Conservation (phyloP, 2,329 filamentous ascomycete genomes). For the Trichophyton mentagrophytes region DNA sequence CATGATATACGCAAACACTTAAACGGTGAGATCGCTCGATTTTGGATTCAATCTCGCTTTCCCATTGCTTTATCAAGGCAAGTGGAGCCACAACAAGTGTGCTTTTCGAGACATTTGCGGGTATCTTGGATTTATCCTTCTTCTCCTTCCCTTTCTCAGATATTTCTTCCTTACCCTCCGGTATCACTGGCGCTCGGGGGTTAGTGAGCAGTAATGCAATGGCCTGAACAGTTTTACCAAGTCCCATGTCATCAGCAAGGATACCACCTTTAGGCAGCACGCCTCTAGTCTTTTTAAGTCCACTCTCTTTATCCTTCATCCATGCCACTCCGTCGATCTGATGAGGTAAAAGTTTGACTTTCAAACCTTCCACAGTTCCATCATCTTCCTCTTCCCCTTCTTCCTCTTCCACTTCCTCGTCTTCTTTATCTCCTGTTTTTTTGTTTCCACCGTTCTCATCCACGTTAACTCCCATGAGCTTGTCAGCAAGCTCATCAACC, state of each 20-base stretch:
- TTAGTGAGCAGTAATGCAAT: slow-evolving; percentile 80
- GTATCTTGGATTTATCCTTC: slow-evolving; percentile 45
- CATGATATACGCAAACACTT: slow-evolving; percentile 81
- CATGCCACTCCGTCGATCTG: slow-evolving; percentile 88
- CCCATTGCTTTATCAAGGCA: slow-evolving; percentile 94
- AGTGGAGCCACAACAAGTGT: slow-evolving; percentile 89
- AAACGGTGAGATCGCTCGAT: slow-evolving; percentile 57
- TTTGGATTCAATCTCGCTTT: slow-evolving; percentile 77
- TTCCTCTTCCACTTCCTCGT: slow-evolving; percentile 40
- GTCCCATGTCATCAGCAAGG: slow-evolving; percentile 86
- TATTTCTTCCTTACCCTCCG: slow-evolving; percentile 1
- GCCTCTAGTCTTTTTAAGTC: slow-evolving; percentile 65
- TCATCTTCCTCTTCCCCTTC: slow-evolving; percentile 45
- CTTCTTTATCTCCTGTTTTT: slow-evolving; percentile 31
- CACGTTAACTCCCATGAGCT: slow-evolving; percentile 32
- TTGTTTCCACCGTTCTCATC: slow-evolving; percentile 45
- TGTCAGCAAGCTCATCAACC: slow-evolving; percentile 32
- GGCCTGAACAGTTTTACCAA: slow-evolving; percentile 92
- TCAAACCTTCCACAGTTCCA: slow-evolving; percentile 63
- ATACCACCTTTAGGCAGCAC: slow-evolving; percentile 82
- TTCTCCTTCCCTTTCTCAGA: slow-evolving; percentile 39
- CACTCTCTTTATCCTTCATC: slow-evolving; percentile 89
- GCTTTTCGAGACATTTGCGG: slow-evolving; percentile 55
- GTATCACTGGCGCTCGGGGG: slow-evolving; percentile 48
- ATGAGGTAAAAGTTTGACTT: slow-evolving; percentile 79